These are phyloP conservation scores for Diaporthe batatas DNA, from an alignment of 2,329 filamentous ascomycete genomes.

Conservation along the genomic window DNA sequence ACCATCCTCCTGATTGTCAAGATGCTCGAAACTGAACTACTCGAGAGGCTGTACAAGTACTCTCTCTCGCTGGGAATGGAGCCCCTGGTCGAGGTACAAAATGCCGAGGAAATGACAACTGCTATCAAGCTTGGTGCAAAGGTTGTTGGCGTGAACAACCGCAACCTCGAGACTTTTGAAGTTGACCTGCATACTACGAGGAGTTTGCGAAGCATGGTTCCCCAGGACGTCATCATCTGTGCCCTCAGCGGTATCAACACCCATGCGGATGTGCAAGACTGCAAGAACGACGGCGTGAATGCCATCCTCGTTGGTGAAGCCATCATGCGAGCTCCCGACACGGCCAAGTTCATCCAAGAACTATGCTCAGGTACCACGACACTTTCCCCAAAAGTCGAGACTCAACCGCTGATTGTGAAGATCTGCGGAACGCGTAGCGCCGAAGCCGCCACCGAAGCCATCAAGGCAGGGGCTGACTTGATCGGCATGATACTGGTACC, in stretches of 20 bases:
- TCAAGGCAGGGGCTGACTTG: conserved; percentile 89
- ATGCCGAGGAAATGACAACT: conserved; percentile 88
- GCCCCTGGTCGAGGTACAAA: conserved; percentile 96
- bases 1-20: conserved; percentile 97
- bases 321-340: conserved; percentile 91
- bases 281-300: conserved; percentile 89
- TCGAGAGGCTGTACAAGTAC: conserved; percentile 87
- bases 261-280: conserved; percentile 87
- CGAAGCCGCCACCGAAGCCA: conserved; percentile 83
- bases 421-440: conserved; percentile 92
- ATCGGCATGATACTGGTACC: conserved; percentile 93
- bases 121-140: conserved; percentile 89
- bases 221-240: conserved; percentile 87
- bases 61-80: conserved; percentile 95
- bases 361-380: conserved; percentile 75
- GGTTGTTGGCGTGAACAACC: conserved; percentile 97
- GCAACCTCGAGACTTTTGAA: conserved; percentile 95
- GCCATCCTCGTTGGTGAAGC: conserved; percentile 96
- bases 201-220: conserved; percentile 87
- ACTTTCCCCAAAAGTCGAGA: conserved; percentile 51
- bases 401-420: conserved; percentile 79
- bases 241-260: conserved; percentile 95
- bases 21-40: conserved; percentile 85
- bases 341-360: conserved; percentile 83
- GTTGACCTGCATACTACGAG: conserved; percentile 95